Evolutionary conservation across 192 early-diverging fungal species (phyloP).

Genomic region (Backusella psychrophila): DNA sequence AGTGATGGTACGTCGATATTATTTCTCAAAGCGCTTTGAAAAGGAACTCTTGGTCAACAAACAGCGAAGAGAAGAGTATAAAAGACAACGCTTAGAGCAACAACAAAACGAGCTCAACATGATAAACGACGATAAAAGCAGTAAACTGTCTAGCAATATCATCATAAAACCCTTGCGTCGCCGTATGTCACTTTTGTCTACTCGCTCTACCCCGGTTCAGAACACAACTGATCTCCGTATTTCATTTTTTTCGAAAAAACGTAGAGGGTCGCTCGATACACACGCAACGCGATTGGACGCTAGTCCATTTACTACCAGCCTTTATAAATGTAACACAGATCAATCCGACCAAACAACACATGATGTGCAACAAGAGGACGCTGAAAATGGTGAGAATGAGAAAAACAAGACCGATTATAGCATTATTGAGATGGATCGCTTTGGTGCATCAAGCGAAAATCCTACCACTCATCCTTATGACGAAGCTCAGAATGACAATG

Average conservation of each 20-base stretch:
- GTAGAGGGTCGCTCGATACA: neutral
- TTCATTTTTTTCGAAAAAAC: conserved; percentile 5
- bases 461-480: neutral
- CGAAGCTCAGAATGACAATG: neutral
- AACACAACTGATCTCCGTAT: neutral
- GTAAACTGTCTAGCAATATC: neutral
- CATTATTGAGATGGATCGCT: neutral
- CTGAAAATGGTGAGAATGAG: neutral
- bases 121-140: neutral
- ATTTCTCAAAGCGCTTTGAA: conserved; percentile 33
- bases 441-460: neutral
- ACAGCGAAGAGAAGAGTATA: conserved; percentile 3
- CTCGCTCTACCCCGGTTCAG: conserved; percentile 3
- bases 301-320: neutral
- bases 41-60: conserved; percentile 22
- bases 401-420: neutral
- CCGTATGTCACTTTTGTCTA: conserved; percentile 11
- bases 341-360: conserved; percentile 5
- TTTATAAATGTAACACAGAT: conserved; percentile 3
- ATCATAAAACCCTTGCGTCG: conserved; percentile 2
- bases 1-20: conserved; percentile 27
- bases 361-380: neutral
- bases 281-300: neutral
- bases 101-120: neutral
- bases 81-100: neutral